Evolutionary conservation across 2,329 filamentous ascomycete genomes (phyloP), one percentile per base, ranked within the genome.

Genomic region (Fonsecaea nubica): DNA sequence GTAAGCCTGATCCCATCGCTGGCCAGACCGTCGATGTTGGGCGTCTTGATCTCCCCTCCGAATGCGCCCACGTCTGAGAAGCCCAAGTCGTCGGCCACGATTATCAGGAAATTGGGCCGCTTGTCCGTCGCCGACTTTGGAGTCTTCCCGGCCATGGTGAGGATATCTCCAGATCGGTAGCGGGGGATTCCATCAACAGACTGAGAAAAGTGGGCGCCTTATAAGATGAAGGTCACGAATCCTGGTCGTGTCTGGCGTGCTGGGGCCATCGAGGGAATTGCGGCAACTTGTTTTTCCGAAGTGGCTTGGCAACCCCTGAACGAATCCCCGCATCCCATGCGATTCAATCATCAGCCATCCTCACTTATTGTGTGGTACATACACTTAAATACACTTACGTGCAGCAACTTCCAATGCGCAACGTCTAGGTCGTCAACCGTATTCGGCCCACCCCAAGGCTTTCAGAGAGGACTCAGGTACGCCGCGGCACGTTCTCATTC

Each of bases 41-140:
- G 74, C 3, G 75, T 77, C 33, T 75, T 61, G 62, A 77, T 77
- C 58, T 78, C 76, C 18, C 70, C 68, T 9, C 75, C 75, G 68
- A 73, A 77, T 1, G 66, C 61, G 9, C 72, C 69, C 9, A 73
- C 60, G 50, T 77, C 75, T 15, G 70, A 72, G 55, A 75, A 78
- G 3, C 75, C 76, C 30, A 77, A 32, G 48, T 66, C 64, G 50
- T 66, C 64, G 21, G 64, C 64, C 60, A 66, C 60, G 38, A 66
- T 63, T 36, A 66, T 25, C 15, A 66, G 48, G 60, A 66, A 66
- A 42, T 66, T 66, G 35, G 64, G 64, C 36, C 64, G 59, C 58
- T 21, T 45, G 32, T 35, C 18, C 6, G 59, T 2, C 18, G n/a
- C n/a, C 13, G 48, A 10, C 45, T 38, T 9, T 21, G 52, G n/a